Evolutionary conservation across 129 eudicot genomes (phyloP), one percentile per base, ranked within the genome.

Genomic region (Tanacetum coccineum): DNA sequence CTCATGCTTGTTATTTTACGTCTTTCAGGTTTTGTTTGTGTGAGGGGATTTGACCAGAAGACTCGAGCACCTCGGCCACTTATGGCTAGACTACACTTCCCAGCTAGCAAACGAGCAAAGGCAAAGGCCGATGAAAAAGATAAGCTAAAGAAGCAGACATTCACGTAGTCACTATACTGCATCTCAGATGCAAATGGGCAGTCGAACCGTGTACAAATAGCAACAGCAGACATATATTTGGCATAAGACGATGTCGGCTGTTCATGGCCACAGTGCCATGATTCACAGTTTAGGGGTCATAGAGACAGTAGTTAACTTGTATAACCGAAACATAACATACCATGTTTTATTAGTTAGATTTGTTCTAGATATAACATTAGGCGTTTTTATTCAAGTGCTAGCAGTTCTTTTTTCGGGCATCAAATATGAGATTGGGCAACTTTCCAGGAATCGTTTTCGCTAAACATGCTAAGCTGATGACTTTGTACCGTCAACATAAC

Each of bases 21-120:
- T 59, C 1, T 73, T 75, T 40, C 81, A 89, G 96, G 96, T 55
- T 89, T 89, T 64, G 96, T 89, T 64, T 89, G 96, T 54, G 94
- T 89, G 59, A 81, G 96, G 64, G 96, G 96, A 66, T 85, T 89
- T 81, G 96, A 89, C 70, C 79, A 79, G 63, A 78, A 78, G 52
- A 83, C 78, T 4, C 77, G 94, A 67, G 82, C 86, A 52, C 94
- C 96, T 0, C 87, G 87, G 48, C 96, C 96, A 39, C 94, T 89
- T 25, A 77, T 81, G 64, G 94, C 94, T 40, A 86, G 96, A 36
- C 76, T 89, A 64, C 96, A 89, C 66, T 86, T 89, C 67, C 94
- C 96, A 21, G 86, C 87, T 49, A 89, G 96, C 83, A 62, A 65
- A 30, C 80, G 64, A 70, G 36, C 78, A 46, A 81, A 80, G 74